These are phyloP conservation scores for Lanmaoa rubissima DNA, from an alignment of 768 basidiomycete species.

Conservation along the genomic window DNA sequence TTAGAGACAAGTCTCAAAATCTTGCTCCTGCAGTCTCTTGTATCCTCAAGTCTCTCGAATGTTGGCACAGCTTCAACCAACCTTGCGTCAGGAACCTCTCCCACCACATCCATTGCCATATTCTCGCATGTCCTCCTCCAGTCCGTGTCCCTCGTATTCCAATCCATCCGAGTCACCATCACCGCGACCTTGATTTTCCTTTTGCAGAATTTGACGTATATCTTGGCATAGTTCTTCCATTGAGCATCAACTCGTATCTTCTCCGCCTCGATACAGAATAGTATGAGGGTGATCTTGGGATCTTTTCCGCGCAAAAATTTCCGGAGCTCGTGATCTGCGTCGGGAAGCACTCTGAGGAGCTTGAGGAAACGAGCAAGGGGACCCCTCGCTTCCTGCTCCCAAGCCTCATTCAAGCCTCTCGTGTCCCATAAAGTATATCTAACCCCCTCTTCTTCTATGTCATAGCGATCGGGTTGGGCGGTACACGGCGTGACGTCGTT, in stretches of 20 bases:
- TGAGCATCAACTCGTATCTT: constrained; percentile 3
- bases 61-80: constrained; percentile 7
- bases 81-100: constrained; percentile 1
- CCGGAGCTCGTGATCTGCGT: constrained; percentile 12
- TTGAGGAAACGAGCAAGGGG: constrained; percentile 4
- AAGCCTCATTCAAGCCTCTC: constrained; percentile 11
- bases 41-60: constrained; percentile 2
- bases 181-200: constrained; percentile 11
- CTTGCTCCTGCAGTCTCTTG: background rate
- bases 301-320: constrained; percentile 9
- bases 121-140: constrained; percentile 1
- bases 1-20: constrained; percentile 5
- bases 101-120: background rate
- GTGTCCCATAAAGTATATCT: constrained; percentile 11
- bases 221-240: constrained; percentile 14
- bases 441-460: background rate
- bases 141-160: background rate
- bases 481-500: constrained; percentile 11
- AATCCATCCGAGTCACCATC: constrained; percentile 13
- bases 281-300: constrained; percentile 7
- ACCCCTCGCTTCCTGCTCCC: background rate
- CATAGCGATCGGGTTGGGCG: background rate
- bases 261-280: constrained; percentile 12
- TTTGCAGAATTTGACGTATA: constrained; percentile 13
- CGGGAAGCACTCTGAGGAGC: background rate